Conservation (phyloP, 352 stramenopile species). For the Blastocystis sp. region DNA sequence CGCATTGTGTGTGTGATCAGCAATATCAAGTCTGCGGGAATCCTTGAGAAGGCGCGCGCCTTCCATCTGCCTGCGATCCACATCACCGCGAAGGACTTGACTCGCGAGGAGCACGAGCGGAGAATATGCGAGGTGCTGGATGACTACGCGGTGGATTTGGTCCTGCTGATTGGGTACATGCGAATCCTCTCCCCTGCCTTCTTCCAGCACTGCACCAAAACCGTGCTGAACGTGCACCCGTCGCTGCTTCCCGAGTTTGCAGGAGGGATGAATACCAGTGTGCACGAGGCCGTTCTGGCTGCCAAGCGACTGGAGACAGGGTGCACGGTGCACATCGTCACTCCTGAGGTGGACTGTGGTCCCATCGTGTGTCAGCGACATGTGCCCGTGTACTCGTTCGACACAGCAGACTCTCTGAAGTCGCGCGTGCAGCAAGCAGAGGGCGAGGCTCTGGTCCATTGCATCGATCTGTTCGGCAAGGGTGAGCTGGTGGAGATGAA, state of each 20-base stretch:
- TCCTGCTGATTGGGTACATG: constrained; percentile 99
- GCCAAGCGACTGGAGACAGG: constrained; percentile 86
- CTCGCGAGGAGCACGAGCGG: constrained; percentile 84
- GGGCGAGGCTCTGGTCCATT: constrained; percentile 83
- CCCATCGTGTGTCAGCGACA: constrained; percentile 92
- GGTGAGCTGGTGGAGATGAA: constrained; percentile 54
- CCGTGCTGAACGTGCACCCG: constrained; percentile 94
- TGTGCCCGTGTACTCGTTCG: constrained; percentile 77
- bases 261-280: constrained; percentile 96
- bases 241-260: constrained; percentile 95
- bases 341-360: constrained; percentile 89
- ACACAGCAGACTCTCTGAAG: constrained; percentile 90
- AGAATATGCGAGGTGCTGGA: constrained; percentile 84
- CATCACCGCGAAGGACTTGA: constrained; percentile 68
- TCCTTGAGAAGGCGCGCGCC: constrained; percentile 83
- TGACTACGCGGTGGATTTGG: constrained; percentile 84
- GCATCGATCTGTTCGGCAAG: constrained; percentile 68
- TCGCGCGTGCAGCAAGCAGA: constrained; percentile 91
- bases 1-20: constrained; percentile 89
- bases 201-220: constrained; percentile 76
- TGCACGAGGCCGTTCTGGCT: constrained; percentile 93
- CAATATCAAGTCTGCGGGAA: constrained; percentile 83
- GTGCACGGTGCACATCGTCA: constrained; percentile 98
- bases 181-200: constrained; percentile 91
- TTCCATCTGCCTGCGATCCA: constrained; percentile 70